Base-by-base conservation (phyloP, 306 rosid species). In the Dalbergia cochinchinensis region DNA sequence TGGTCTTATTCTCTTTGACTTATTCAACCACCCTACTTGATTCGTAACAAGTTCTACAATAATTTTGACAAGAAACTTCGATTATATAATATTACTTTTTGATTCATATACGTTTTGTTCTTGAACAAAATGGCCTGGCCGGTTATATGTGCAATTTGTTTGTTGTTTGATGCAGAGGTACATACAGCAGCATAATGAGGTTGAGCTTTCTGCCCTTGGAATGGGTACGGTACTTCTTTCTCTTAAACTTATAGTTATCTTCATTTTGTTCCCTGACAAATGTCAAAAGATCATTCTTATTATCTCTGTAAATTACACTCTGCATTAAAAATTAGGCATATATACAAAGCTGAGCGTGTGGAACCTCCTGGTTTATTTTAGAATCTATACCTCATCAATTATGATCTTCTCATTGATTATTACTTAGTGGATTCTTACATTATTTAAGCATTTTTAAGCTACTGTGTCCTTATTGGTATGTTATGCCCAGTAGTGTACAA, bases 171-270 rank as follows among this genome's bases (percentile, higher is more conserved):
- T 74, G 85, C 87, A 95, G 99, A 92, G 98, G 90, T 95, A 95
- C 69, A 91, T 95, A 19, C 97, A 95, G 75, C 99, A 92, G 83
- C 96, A 95, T 83, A 82, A 90, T 80, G 99, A 95, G 88, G 99
- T 95, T 65, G 99, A 92, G 89, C 99, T 95, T 67, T 95, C 99
- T 71, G 98, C 99, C 20, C 80, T 95, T 65, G 99, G 99, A 83
- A 95, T 92, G 99, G 98, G 99, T 95, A 91, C 42, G 98, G 99
- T 95, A 91, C 42, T 18, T 37, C 18, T 58, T 53, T 78, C 34
- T 20, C 64, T 5, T n/a, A 66, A 47, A 16, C 42, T 22, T 6
- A 66, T 6, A 6, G 55, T 20, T 34, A 12, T 58, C 58, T 6
- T 59, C 18, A 4, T 53, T 20, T 53, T 41, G 26, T 65, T 20